Evolutionary conservation across 352 stramenopile genomes (phyloP).

Genomic region (Phytophthora rubi): DNA sequence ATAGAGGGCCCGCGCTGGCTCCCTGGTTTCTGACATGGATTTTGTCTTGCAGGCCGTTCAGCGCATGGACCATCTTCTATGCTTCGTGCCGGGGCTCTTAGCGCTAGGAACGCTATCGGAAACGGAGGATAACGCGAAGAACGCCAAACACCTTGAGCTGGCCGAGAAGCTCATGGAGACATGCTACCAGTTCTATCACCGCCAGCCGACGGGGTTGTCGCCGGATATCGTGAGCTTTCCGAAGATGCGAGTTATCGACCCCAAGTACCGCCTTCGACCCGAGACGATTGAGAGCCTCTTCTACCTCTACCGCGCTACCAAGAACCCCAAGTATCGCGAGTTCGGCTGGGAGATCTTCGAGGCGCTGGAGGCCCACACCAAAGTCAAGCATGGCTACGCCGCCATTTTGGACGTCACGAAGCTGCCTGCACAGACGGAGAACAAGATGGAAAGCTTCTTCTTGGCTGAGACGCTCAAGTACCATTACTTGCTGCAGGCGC

Average conservation of each 20-base stretch:
- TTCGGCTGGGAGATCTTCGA: conserved; percentile 97
- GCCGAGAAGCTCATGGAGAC: conserved; percentile 93
- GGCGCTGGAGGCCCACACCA: conserved; percentile 93
- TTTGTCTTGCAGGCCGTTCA: conserved; percentile 37
- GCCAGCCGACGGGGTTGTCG: conserved; percentile 91
- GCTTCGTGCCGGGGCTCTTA: conserved; percentile 95
- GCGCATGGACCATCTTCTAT: conserved; percentile 97
- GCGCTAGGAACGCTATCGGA: conserved; percentile 91
- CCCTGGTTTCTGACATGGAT: background rate
- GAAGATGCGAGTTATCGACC: conserved; percentile 56
- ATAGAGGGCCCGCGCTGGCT: too few species aligned
- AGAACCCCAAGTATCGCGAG: conserved; percentile 94
- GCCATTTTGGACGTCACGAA: conserved; percentile 58
- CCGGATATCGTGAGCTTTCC: conserved; percentile 94
- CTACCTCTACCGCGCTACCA: conserved; percentile 95
- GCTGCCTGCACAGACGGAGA: conserved; percentile 67
- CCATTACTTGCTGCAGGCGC: conserved; percentile 94
- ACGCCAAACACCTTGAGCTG: conserved; percentile 83
- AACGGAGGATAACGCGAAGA: conserved; percentile 65
- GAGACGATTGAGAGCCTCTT: conserved; percentile 97
- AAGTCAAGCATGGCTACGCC: conserved; percentile 91
- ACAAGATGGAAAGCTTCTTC: conserved; percentile 99
- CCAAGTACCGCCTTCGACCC: conserved; percentile 94
- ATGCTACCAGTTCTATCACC: conserved; percentile 96
- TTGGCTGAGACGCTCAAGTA: conserved; percentile 99